Conservation (phyloP, 805 yeast species). For the Starmerella bombicola region DNA sequence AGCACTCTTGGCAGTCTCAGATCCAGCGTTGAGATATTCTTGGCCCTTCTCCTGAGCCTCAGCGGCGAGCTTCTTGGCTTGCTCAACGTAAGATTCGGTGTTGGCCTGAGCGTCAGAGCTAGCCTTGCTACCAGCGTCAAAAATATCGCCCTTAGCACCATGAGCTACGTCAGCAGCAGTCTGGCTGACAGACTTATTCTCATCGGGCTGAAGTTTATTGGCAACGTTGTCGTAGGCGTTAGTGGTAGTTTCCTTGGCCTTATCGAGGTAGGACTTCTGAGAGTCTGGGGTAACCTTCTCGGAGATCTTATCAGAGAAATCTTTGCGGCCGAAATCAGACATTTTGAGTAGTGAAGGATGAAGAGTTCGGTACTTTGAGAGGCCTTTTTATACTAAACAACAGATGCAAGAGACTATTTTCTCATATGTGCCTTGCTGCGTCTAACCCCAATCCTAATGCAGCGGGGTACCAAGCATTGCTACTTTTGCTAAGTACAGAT, state of each 20-base stretch:
- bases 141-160: constrained; percentile 44
- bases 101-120: not conserved
- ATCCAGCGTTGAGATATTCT: constrained; percentile 23
- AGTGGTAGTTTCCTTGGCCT: constrained; percentile 60
- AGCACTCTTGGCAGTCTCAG: constrained; percentile 21
- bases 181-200: constrained; percentile 40
- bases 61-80: constrained; percentile 60
- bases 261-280: constrained; percentile 48
- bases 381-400: too few species aligned
- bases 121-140: constrained; percentile 33
- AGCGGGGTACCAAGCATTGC: not conserved
- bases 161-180: constrained; percentile 49
- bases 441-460: not conserved
- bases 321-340: constrained; percentile 52
- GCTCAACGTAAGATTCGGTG: constrained; percentile 34
- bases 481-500: not conserved
- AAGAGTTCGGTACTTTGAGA: too few species aligned
- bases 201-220: constrained; percentile 44
- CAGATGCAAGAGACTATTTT: not conserved
- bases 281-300: constrained; percentile 62
- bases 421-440: not conserved
- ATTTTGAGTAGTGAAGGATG: constrained; percentile 8
- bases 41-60: constrained; percentile 38
- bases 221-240: constrained; percentile 56
- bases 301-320: constrained; percentile 51